These are phyloP conservation scores for Tulasnella sp. DNA, from an alignment of 768 basidiomycete genomes.

Conservation along the genomic window DNA sequence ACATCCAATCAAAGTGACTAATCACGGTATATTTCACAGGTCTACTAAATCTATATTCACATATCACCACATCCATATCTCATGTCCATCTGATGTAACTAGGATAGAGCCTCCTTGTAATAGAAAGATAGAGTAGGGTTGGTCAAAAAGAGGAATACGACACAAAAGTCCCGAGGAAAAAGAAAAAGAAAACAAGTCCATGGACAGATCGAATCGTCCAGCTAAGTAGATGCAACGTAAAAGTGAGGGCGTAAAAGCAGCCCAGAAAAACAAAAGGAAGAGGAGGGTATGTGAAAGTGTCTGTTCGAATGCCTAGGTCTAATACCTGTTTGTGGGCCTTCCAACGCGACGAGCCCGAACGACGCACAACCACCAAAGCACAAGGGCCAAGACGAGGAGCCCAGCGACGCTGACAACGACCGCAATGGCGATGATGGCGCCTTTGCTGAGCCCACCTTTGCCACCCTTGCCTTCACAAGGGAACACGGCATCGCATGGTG, in stretches of 20 bases:
- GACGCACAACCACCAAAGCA: conserved; percentile 21
- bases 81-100: neutral
- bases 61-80: neutral
- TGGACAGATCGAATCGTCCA: neutral
- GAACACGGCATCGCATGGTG: conserved; percentile 76
- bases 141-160: neutral
- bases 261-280: neutral
- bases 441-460: conserved; percentile 45
- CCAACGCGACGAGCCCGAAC: conserved; percentile 4
- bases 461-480: conserved; percentile 33
- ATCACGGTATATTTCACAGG: neutral
- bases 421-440: conserved; percentile 66
- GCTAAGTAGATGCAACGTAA: neutral
- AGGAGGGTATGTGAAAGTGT: conserved; percentile 27
- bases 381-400: conserved; percentile 47
- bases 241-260: neutral
- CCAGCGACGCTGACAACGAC: conserved; percentile 62
- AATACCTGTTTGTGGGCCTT: neutral
- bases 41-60: conserved; percentile 7
- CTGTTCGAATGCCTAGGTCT: neutral
- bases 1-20: conserved; percentile 9
- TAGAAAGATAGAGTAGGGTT: neutral
- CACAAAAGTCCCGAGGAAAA: neutral
- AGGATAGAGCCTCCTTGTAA: neutral
- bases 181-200: neutral